These are phyloP conservation scores for Aspergillus affinis DNA, from an alignment of 495 filamentous ascomycete genomes.

Conservation along the genomic window DNA sequence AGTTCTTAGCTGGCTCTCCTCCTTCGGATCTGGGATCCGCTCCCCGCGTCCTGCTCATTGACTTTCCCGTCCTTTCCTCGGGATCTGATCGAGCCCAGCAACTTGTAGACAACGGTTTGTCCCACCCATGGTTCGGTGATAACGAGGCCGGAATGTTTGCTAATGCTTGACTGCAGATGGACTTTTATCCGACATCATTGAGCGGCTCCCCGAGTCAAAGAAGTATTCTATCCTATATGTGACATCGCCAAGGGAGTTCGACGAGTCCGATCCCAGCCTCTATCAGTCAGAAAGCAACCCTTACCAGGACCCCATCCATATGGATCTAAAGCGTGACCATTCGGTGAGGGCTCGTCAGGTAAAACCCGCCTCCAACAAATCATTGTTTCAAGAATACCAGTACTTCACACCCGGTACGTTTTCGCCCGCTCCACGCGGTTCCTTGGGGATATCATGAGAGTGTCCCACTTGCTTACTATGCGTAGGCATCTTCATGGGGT, in stretches of 20 bases:
- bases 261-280: slow-evolving; percentile 36
- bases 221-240: slow-evolving; percentile 65
- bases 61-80: slow-evolving; percentile 50
- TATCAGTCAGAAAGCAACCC: slow-evolving; percentile 53
- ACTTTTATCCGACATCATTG: slow-evolving; percentile 57
- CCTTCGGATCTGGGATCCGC: slow-evolving; percentile 42
- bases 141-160: slow-evolving; percentile 3
- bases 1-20: slow-evolving; percentile 42
- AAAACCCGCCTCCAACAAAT: slow-evolving; percentile 38
- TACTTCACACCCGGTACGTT: slow-evolving; percentile 73
- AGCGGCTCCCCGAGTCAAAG: slow-evolving; percentile 50
- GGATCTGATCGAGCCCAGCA: slow-evolving; percentile 38
- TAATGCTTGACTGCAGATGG: slow-evolving; percentile 47
- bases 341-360: slow-evolving; percentile 30
- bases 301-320: slow-evolving; percentile 51
- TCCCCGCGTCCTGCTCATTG: slow-evolving; percentile 50
- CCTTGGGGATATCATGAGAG: not conserved
- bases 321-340: slow-evolving; percentile 61
- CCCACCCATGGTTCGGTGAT: not conserved
- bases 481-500: slow-evolving; percentile 78
- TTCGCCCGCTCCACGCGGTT: not conserved
- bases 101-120: slow-evolving; percentile 51
- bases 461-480: slow-evolving; percentile 13
- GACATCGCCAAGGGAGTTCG: slow-evolving; percentile 48
- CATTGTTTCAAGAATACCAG: slow-evolving; percentile 88